Base-by-base conservation (phyloP, 169 alveolate species). In the Plasmodium berghei region DNA sequence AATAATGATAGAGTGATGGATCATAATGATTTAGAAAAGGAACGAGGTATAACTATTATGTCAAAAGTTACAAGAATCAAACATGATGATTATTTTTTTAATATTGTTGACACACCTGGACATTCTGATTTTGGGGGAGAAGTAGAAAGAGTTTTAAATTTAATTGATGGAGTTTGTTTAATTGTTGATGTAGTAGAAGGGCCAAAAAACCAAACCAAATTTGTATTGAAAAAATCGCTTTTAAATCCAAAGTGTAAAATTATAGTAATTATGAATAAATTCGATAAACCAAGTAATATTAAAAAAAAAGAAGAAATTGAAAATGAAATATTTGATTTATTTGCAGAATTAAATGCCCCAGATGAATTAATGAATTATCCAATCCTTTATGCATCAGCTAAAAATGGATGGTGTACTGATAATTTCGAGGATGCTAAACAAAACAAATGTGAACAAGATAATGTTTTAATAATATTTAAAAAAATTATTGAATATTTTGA, bases 121-220 rank as follows among this genome's bases (percentile, higher is more conserved):
- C 99, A 98, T 94, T 96, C 99, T 14, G 99, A 98, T 92, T 98
- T 98, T 90, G 99, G 99, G 16, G 99, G 99, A 22, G 99, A 98
- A 88, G 99, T 98, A 10, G 99, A 98, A 88, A 94, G 99, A 42
- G 97, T 98, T 71, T 94, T 98, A 95, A 89, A 94, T 87, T 96
- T 98, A 95, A 99, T 97, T 24, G 99, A 98, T 92, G 99, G 99
- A 46, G 99, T 97, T 28, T 96, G 98, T 58, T 94, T 98, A 28
- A 97, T 98, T 24, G 99, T 98, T 14, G 99, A 98, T 75, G 99
- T 98, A 6, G 98, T 98, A 49, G 99, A 97, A 92, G 99, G 99
- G 1, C 98, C 98, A 1, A 94, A 96, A 95, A 97, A 98, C 42
- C 97, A 97, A 88, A 97, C 99, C 14, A 93, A 91, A 56, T 95